A percentile compares a stretch with the other conserved stretches of the same genome.
These are phyloP conservation scores for Phytophthora quininea DNA, from an alignment of 352 stramenopile species.

Conservation along the genomic window DNA sequence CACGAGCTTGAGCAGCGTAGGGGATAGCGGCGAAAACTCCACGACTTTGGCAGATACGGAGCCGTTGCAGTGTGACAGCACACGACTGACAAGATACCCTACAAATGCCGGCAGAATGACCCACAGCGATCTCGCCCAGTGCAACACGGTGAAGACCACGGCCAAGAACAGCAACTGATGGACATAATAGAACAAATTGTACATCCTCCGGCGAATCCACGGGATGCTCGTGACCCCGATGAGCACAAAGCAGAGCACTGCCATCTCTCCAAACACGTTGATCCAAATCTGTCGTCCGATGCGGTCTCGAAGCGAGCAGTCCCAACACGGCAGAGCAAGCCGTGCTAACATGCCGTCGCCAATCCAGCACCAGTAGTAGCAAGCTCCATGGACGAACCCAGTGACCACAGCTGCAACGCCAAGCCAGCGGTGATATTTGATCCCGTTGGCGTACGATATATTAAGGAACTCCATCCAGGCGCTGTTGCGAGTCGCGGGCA, in stretches of 20 bases:
- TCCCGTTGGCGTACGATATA: constrained; percentile 50
- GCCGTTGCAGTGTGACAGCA: constrained; percentile 37
- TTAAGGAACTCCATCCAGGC: constrained; percentile 59
- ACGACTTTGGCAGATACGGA: constrained; percentile 22
- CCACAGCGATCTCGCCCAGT: constrained; percentile 37
- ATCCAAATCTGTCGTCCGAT: constrained; percentile 41
- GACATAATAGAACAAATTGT: constrained; percentile 49
- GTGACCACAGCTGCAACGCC: constrained; percentile 41
- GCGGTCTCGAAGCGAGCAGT: constrained; percentile 33
- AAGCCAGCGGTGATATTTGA: constrained; percentile 62
- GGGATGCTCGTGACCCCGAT: constrained; percentile 49
- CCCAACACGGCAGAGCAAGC: constrained; percentile 45
- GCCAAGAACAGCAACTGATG: constrained; percentile 53
- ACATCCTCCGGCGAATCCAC: constrained; percentile 42
- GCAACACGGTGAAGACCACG: constrained; percentile 43
- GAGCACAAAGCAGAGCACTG: constrained; percentile 43
- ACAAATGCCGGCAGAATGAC: constrained; percentile 43
- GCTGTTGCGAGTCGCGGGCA: constrained; percentile 48
- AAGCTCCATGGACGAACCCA: constrained; percentile 33
- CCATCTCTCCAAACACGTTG: constrained; percentile 55
- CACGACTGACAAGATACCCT: constrained; percentile 42
- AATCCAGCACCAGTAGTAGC: constrained; percentile 42
- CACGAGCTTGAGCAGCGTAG: constrained; percentile 41
- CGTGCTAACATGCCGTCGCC: constrained; percentile 27
- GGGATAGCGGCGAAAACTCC: constrained; percentile 29